Evolutionary conservation across 352 stramenopile genomes (phyloP), one percentile per base, ranked within the genome.

Genomic region (Phytophthora tentaculata): DNA sequence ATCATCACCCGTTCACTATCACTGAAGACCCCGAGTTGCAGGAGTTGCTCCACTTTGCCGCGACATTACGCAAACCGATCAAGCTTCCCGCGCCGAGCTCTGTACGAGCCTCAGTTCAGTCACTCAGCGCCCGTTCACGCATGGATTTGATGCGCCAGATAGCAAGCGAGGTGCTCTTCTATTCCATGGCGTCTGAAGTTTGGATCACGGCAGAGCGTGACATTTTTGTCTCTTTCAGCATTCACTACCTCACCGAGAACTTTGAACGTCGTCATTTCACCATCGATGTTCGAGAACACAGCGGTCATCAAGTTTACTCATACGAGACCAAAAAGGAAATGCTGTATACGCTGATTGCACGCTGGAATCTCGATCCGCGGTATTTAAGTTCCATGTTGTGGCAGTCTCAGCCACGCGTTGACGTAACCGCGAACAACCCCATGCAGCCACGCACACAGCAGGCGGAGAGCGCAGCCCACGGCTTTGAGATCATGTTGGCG

Each of bases 311-410:
- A 61, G 23, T 71, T 5, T 64, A 79, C 49, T 73, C 74, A 2
- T 76, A 77, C 3, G 74, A 82, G 20, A 73, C 61, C 35, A 80
- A 79, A 49, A 74, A 77, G 35, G 77, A 84, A 44, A 74, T 82
- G 50, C 37, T 84, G 37, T 64, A 82, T 32, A 65, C 70, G 47
- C 67, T 83, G 10, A 76, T 85, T 23, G 63, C 69, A 23, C 68
- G 77, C 16, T 83, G 77, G 74, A 83, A 85, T 51, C 61, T 85
- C 7, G 77, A 85, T 39, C 67, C 77, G 51, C 65, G 77, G 22
- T 83, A 79, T 29, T 68, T 81, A 52, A 83, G 76, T 43, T 76
- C 67, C 43, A 82, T 84, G 61, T 37, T 82, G 19, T 84, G 77
- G 77, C 74, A 84, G 44, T 81, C 77, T 37, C 74, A 82, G 55